Conservation (phyloP, 2,329 filamentous ascomycete species). For the Gliomastix tumulicola region DNA sequence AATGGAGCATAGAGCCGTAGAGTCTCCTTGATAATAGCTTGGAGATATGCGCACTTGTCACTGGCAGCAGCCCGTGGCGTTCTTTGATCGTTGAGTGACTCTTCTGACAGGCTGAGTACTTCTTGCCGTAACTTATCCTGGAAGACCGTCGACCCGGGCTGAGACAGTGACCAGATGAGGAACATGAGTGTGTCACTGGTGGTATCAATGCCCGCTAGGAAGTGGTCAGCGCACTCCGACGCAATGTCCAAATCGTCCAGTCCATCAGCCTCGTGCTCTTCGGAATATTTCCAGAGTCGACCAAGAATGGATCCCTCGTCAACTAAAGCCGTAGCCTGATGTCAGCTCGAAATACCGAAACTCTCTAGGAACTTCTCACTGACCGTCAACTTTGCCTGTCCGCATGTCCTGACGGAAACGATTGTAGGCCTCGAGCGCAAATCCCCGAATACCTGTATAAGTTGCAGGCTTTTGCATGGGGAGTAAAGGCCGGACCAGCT, state of each 20-base stretch:
- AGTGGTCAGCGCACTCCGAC: slow-evolving; percentile 44
- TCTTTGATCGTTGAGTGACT: slow-evolving; percentile 9
- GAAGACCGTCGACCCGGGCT: slow-evolving; percentile 23
- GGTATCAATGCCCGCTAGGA: slow-evolving; percentile 45
- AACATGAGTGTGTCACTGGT: slow-evolving; percentile 46
- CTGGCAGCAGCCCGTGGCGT: slow-evolving; percentile 23
- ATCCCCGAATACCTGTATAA: slow-evolving; percentile 39
- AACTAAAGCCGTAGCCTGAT: slow-evolving; percentile 6
- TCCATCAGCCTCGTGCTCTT: slow-evolving; percentile 12
- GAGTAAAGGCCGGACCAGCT: slow-evolving; percentile 27
- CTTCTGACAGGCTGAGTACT: slow-evolving; percentile 18
- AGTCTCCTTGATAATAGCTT: slow-evolving; percentile 43
- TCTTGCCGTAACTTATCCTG: slow-evolving; percentile 21
- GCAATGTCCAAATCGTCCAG: slow-evolving; percentile 39
- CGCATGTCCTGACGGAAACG: slow-evolving; percentile 2
- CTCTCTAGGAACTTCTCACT: slow-evolving; percentile 4
- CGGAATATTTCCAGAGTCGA: slow-evolving; percentile 25
- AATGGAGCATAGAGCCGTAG: slow-evolving; percentile 41
- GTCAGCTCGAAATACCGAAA: slow-evolving; percentile 5
- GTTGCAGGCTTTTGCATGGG: slow-evolving; percentile 43
- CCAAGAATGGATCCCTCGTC: slow-evolving; percentile 26
- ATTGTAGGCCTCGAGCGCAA: slow-evolving; percentile 5
- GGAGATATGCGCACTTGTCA: slow-evolving; percentile 33
- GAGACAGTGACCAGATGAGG: slow-evolving; percentile 39
- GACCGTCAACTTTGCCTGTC: neutral